phyloP scores from a whole-genome alignment of 805 yeast genomes.

The Nakazawaea siamensis region DNA sequence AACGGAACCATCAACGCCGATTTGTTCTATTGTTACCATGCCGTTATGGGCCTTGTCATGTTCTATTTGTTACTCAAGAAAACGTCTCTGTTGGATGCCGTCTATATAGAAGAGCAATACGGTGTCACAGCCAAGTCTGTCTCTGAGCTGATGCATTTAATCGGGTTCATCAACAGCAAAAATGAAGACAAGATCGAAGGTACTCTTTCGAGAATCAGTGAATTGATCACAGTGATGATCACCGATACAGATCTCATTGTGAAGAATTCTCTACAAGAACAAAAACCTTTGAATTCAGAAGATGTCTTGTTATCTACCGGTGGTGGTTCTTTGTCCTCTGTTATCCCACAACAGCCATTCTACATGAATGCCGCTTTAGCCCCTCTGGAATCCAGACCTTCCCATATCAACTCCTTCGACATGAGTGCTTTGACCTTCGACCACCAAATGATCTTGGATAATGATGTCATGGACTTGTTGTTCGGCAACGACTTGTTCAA shows the following conservation, averaged over 20 bases:
- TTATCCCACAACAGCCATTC: not conserved
- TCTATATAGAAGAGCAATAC: slow-evolving; percentile 3
- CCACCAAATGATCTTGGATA: slow-evolving; percentile 9
- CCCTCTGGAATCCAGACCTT: not conserved
- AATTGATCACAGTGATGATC: slow-evolving; percentile 8
- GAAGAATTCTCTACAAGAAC: not conserved
- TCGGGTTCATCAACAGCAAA: slow-evolving; percentile 4
- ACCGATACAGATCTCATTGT: slow-evolving; percentile 6
- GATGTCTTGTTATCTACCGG: not conserved
- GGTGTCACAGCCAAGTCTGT: not conserved
- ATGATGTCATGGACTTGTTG: slow-evolving; percentile 11
- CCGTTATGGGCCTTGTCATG: slow-evolving; percentile 12
- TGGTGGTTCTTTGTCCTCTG: no score
- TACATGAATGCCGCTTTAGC: not conserved
- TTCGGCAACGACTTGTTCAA: slow-evolving; percentile 9
- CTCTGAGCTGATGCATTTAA: slow-evolving; percentile 1
- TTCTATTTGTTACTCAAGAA: slow-evolving; percentile 7
- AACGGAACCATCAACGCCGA: slow-evolving; percentile 13
- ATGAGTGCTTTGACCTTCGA: not conserved
- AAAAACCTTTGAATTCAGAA: not conserved
- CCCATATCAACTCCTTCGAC: not conserved
- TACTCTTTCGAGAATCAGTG: slow-evolving; percentile 3
- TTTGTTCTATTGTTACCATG: slow-evolving; percentile 13
- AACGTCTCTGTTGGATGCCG: slow-evolving; percentile 1
- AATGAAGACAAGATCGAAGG: slow-evolving; percentile 4